phyloP scores from a whole-genome alignment of 108 stramenopile species.

The Nannochloropsis salina region DNA sequence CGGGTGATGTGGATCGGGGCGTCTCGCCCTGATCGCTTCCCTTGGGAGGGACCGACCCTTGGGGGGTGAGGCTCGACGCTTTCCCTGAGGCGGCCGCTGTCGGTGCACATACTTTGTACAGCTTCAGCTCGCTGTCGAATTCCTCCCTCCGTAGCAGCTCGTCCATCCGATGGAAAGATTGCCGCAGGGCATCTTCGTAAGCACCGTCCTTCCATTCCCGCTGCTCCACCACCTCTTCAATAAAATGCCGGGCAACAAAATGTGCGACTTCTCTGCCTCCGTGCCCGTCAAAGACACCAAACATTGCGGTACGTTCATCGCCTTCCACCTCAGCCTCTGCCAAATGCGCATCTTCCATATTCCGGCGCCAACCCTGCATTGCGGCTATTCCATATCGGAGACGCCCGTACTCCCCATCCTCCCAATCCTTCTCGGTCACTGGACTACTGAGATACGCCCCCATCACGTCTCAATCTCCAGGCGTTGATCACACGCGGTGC shows the following conservation, averaged over 20 bases:
- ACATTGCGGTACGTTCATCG: constrained; percentile 24
- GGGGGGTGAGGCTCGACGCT: too few relatives aligned
- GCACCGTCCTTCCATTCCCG: constrained; percentile 40
- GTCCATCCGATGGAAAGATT: constrained; percentile 54
- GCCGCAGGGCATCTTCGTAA: constrained; percentile 34
- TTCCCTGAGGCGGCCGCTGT: too few relatives aligned
- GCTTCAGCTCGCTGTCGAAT: constrained; percentile 25
- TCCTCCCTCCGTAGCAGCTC: constrained; percentile 31
- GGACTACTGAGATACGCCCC: constrained; percentile 5
- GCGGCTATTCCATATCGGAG: neutral
- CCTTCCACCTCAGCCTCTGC: constrained; percentile 61
- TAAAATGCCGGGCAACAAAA: constrained; percentile 71
- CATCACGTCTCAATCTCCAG: neutral
- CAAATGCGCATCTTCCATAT: constrained; percentile 95
- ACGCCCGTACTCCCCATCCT: neutral
- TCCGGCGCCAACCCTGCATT: constrained; percentile 79
- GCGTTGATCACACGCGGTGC: too few relatives aligned
- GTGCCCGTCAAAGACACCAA: constrained; percentile 92
- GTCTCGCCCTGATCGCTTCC: too few relatives aligned
- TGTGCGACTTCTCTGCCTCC: constrained; percentile 71
- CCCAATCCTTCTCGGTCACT: neutral
- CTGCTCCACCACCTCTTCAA: constrained; percentile 49
- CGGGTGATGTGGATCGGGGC: too few relatives aligned
- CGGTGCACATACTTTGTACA: neutral
- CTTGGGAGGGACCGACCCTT: too few relatives aligned